These are phyloP conservation scores for Backusella luteola DNA, from an alignment of 192 early-diverging fungal genomes.

Conservation along the genomic window DNA sequence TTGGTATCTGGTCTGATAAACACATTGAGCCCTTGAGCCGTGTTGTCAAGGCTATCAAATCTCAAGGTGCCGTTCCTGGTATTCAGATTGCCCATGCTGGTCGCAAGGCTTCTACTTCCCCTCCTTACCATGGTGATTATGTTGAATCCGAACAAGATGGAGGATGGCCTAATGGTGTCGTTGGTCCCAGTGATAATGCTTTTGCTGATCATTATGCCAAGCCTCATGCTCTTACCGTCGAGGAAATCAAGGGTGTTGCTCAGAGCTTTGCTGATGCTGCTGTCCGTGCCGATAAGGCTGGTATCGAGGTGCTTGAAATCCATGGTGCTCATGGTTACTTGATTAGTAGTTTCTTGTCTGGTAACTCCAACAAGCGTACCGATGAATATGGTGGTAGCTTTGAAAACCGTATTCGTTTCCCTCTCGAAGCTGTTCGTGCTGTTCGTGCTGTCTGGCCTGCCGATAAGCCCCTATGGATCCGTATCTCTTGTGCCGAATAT, in stretches of 20 bases:
- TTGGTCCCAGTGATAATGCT: constrained; percentile 58
- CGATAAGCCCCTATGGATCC: constrained; percentile 81
- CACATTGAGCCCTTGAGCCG: constrained; percentile 62
- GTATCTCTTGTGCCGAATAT: constrained; percentile 77
- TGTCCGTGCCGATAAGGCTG: constrained; percentile 68
- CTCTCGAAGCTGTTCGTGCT: constrained; percentile 60
- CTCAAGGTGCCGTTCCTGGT: constrained; percentile 53
- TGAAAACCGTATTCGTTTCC: constrained; percentile 81
- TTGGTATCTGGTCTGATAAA: constrained; percentile 82
- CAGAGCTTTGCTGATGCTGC: constrained; percentile 66
- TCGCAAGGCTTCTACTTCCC: constrained; percentile 52
- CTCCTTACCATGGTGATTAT: constrained; percentile 13
- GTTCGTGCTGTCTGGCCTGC: constrained; percentile 73
- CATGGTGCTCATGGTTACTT: constrained; percentile 88
- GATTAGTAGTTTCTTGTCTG: constrained; percentile 77
- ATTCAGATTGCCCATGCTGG: constrained; percentile 87
- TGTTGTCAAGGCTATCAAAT: constrained; percentile 63
- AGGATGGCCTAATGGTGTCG: constrained; percentile 74
- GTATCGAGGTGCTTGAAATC: constrained; percentile 29
- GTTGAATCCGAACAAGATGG: constrained; percentile 36
- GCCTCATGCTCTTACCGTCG: neutral
- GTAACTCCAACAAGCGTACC: constrained; percentile 78
- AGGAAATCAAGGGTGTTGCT: constrained; percentile 64
- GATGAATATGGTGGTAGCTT: constrained; percentile 91
- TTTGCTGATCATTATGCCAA: constrained; percentile 38